A percentile compares a stretch with the other conserved stretches of the same genome.
phyloP scores from a whole-genome alignment of 2,329 filamentous ascomycete species.

The Nemania diffusa region DNA sequence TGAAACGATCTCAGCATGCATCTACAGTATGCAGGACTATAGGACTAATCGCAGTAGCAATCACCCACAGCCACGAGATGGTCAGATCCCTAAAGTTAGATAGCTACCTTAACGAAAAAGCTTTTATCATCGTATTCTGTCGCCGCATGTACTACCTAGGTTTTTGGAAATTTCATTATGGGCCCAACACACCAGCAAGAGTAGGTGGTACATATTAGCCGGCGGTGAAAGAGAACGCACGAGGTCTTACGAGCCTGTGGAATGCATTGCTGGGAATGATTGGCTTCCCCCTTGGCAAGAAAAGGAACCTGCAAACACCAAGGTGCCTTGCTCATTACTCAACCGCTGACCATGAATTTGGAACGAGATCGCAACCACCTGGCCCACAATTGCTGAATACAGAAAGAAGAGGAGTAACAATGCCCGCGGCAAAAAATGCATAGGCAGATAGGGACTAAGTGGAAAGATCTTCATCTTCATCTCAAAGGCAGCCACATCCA shows the following conservation, averaged over 20 bases:
- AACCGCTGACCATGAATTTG: constrained; percentile 17
- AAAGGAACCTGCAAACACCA: constrained; percentile 21
- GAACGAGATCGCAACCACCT: constrained; percentile 19
- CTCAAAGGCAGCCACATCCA: neutral
- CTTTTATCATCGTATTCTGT: neutral
- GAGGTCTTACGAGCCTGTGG: constrained; percentile 28
- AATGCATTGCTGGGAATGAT: constrained; percentile 23
- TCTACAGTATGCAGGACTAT: neutral
- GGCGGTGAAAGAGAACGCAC: constrained; percentile 25
- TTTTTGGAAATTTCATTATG: neutral
- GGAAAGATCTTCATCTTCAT: constrained; percentile 4
- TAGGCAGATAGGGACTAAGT: constrained; percentile 3
- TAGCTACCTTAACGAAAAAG: neutral
- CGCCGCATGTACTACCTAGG: constrained; percentile 7
- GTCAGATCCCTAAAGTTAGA: neutral
- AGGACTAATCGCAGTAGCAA: constrained; percentile 15
- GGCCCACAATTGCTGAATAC: constrained; percentile 18
- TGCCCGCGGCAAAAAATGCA: constrained; percentile 16
- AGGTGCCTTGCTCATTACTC: constrained; percentile 8
- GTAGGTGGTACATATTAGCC: constrained; percentile 27
- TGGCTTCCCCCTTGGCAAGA: constrained; percentile 30
- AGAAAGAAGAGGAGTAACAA: constrained; percentile 13
- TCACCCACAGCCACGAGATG: neutral
- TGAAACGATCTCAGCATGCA: constrained; percentile 20
- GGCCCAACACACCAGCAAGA: constrained; percentile 8